Evolutionary conservation across 352 stramenopile species (phyloP).

Genomic region (Globisporangium apiculatum): DNA sequence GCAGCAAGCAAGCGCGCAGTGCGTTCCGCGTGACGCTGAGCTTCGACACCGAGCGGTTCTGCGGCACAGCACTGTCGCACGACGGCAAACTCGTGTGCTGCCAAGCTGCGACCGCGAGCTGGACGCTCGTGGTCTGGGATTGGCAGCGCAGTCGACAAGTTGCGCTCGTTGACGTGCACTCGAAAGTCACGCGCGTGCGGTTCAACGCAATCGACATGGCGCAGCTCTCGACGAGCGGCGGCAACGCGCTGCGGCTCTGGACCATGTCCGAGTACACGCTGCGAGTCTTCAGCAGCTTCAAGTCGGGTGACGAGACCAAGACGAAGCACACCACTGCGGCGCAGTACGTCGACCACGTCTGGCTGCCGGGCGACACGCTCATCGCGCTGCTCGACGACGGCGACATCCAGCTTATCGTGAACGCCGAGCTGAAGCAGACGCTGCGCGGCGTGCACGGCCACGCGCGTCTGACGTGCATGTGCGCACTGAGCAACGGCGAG

Average conservation of each 20-base stretch:
- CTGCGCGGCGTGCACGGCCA: conserved; percentile 51
- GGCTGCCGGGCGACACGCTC: conserved; percentile 58
- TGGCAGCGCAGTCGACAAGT: conserved; percentile 64
- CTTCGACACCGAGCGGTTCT: conserved; percentile 47
- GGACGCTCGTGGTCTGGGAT: conserved; percentile 70
- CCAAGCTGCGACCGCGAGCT: conserved; percentile 43
- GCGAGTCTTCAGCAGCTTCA: conserved; percentile 67
- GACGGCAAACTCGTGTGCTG: conserved; percentile 64
- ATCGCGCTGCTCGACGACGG: conserved; percentile 64
- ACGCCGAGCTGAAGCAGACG: conserved; percentile 66
- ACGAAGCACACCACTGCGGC: conserved; percentile 21
- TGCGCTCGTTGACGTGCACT: conserved; percentile 55
- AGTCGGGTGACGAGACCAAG: conserved; percentile 61
- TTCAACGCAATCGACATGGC: conserved; percentile 80
- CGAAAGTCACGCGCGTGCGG: conserved; percentile 55
- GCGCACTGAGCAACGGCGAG: conserved; percentile 34
- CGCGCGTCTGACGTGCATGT: conserved; percentile 29
- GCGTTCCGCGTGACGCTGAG: conserved; percentile 36
- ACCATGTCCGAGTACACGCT: conserved; percentile 67
- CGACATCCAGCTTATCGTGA: conserved; percentile 68
- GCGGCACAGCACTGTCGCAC: conserved; percentile 43
- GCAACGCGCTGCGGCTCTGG: conserved; percentile 67
- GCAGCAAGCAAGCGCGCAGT: conserved; percentile 4
- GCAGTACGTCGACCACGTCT: conserved; percentile 64
- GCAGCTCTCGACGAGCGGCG: conserved; percentile 65